A percentile compares a stretch with the other conserved stretches of the same genome.
Evolutionary conservation across 495 filamentous ascomycete genomes (phyloP).

Genomic region (Cercophora scortea): DNA sequence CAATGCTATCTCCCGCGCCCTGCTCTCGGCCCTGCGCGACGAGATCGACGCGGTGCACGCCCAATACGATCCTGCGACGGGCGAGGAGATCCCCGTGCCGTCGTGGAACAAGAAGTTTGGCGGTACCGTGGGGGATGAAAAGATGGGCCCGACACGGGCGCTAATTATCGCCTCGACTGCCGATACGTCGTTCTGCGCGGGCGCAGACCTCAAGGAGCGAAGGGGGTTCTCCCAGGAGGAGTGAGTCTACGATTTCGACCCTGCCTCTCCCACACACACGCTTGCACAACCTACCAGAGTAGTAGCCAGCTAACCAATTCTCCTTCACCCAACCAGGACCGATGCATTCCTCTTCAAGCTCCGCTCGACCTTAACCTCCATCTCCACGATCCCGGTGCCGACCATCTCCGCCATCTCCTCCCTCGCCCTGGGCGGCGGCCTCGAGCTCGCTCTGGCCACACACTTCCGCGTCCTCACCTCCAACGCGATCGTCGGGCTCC

Average conservation of each 20-base stretch:
- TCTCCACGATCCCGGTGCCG: slow-evolving; percentile 70
- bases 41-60: slow-evolving; percentile 60
- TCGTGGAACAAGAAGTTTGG: slow-evolving; percentile 30
- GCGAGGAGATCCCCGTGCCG: slow-evolving; percentile 32
- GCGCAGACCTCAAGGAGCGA: slow-evolving; percentile 89
- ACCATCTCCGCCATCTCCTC: slow-evolving; percentile 80
- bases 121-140: slow-evolving; percentile 27
- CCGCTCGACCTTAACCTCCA: slow-evolving; percentile 57
- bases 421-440: slow-evolving; percentile 79
- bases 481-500: slow-evolving; percentile 66
- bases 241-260: slow-evolving; percentile 20
- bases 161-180: slow-evolving; percentile 71
- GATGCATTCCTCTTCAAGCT: slow-evolving; percentile 67
- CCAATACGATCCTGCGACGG: slow-evolving; percentile 53
- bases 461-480: slow-evolving; percentile 77
- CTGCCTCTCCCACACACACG: too few relatives aligned
- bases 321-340: slow-evolving; percentile 41
- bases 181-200: slow-evolving; percentile 82
- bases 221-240: slow-evolving; percentile 63
- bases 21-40: slow-evolving; percentile 61
- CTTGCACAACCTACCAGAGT: too few relatives aligned
- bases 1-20: slow-evolving; percentile 78
- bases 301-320: too few relatives aligned
- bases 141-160: slow-evolving; percentile 57
- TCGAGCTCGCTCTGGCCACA: slow-evolving; percentile 83